These are phyloP conservation scores for Citrus reticulata DNA, from an alignment of 345 rosid species.

Conservation along the genomic window DNA sequence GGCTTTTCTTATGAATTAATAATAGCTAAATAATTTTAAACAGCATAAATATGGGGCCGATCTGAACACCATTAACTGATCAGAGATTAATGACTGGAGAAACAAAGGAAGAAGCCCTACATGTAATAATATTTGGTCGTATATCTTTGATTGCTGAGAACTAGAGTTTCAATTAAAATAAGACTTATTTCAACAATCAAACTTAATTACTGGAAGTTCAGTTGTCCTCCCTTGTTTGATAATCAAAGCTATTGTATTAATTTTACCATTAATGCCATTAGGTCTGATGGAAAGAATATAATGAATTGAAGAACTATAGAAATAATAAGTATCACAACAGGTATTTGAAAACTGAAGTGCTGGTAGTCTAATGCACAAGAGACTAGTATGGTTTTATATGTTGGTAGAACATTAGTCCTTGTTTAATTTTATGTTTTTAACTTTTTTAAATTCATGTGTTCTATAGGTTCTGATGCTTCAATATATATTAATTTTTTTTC, in stretches of 20 bases:
- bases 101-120: neutral
- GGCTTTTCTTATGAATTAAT: neutral
- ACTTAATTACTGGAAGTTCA: neutral
- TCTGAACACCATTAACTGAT: neutral
- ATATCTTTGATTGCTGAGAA: neutral
- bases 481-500: slow-evolving; percentile 12
- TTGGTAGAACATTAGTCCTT: neutral
- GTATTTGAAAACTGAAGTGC: neutral
- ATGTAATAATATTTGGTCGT: neutral
- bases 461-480: slow-evolving; percentile 1
- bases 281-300: too few relatives aligned
- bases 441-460: neutral
- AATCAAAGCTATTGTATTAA: neutral
- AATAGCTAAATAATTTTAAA: neutral
- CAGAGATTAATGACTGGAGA: neutral
- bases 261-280: neutral
- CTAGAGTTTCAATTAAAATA: neutral
- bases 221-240: neutral
- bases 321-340: neutral
- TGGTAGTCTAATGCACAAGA: neutral
- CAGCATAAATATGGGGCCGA: neutral
- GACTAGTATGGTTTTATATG: neutral
- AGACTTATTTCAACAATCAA: neutral
- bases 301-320: neutral
- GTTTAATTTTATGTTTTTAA: neutral